These are phyloP conservation scores for Talaromyces islandicus DNA, from an alignment of 2,329 filamentous ascomycete species.

Conservation along the genomic window DNA sequence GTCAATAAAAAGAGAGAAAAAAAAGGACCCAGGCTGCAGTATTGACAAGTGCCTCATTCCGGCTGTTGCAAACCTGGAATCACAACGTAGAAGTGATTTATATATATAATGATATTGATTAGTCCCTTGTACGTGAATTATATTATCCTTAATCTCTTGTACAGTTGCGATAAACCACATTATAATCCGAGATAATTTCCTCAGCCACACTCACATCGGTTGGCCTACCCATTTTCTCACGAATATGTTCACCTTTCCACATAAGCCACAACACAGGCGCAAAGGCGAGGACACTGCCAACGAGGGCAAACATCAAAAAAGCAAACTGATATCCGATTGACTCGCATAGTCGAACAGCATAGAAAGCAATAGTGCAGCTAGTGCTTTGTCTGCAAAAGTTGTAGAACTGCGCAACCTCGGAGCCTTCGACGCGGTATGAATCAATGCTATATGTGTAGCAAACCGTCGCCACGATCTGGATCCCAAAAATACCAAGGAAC, in stretches of 20 bases:
- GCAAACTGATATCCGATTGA: slow-evolving; percentile 5
- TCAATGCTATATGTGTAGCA: slow-evolving; percentile 10
- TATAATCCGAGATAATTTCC: slow-evolving; percentile 3
- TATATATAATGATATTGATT: too few relatives aligned
- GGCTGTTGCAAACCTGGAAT: neutral
- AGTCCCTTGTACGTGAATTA: neutral
- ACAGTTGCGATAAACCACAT: neutral
- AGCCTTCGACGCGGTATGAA: slow-evolving; percentile 2
- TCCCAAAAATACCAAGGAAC: slow-evolving; percentile 4
- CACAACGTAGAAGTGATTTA: neutral
- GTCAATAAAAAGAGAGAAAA: too few relatives aligned
- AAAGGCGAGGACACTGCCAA: slow-evolving; percentile 2
- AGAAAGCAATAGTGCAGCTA: neutral
- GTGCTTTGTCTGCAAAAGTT: slow-evolving; percentile 5
- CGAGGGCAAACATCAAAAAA: slow-evolving; percentile 6
- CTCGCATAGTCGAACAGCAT: neutral
- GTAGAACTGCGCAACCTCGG: slow-evolving; percentile 4
- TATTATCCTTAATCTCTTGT: neutral
- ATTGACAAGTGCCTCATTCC: fast-evolving
- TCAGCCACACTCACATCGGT: neutral
- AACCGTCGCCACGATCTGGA: slow-evolving; percentile 10
- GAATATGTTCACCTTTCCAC: slow-evolving; percentile 1
- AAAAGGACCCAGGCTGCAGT: neutral
- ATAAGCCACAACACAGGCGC: slow-evolving; percentile 2
- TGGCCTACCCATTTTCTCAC: neutral